These are phyloP conservation scores for Crucihimalaya himalaica DNA, from an alignment of 345 rosid species.

Conservation along the genomic window DNA sequence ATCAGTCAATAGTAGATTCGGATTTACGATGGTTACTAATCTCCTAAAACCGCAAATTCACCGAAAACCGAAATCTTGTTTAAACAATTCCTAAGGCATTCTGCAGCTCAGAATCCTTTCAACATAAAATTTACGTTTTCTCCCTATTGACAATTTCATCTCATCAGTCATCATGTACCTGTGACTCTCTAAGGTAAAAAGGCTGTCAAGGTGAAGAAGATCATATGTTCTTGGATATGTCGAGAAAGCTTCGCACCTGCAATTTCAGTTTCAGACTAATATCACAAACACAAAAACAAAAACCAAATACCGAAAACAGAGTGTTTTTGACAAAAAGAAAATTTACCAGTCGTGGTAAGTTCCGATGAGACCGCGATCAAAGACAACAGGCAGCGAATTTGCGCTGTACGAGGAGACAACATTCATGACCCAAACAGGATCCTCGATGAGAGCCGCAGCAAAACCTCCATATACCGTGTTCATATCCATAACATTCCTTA, in stretches of 20 bases:
- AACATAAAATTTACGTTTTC: background rate
- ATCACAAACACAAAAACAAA: background rate
- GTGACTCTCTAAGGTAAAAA: constrained; percentile 85
- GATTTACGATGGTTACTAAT: no score
- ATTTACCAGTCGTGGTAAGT: constrained; percentile 85
- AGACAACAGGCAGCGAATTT: constrained; percentile 79
- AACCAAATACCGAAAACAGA: background rate
- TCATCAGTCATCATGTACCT: constrained; percentile 47
- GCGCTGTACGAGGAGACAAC: constrained; percentile 80
- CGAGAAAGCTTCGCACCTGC: constrained; percentile 97
- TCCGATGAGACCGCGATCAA: constrained; percentile 93
- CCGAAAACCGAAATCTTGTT: background rate
- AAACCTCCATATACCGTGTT: constrained; percentile 92
- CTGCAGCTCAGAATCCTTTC: background rate
- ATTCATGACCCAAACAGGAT: constrained; percentile 98
- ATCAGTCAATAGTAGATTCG: no score
- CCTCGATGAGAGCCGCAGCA: constrained; percentile 68
- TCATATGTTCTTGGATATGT: constrained; percentile 98
- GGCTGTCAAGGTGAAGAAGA: constrained; percentile 93
- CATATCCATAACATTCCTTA: constrained; percentile 98
- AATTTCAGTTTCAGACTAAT: constrained; percentile 23
- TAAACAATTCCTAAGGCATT: background rate
- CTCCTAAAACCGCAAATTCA: background rate
- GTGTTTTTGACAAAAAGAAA: background rate
- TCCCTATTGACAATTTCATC: background rate